Percentiles rank a stretch among this genome's conserved stretches.
Conservation (phyloP, 2,329 filamentous ascomycete genomes). For the Ascosphaera apis region DNA sequence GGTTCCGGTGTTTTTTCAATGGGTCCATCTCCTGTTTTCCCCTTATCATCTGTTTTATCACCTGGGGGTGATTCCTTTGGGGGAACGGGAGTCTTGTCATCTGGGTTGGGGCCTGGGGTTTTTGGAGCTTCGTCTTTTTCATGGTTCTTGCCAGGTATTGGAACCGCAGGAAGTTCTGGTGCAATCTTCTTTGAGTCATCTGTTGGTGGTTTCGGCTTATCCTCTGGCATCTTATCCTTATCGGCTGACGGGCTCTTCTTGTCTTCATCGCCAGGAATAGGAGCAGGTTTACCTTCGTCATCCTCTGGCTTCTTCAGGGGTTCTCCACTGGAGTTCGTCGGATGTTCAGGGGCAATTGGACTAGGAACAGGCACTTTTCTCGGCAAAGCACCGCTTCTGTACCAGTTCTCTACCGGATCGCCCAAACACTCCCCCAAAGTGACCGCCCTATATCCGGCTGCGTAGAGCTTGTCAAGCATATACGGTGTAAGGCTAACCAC, state of each 20-base stretch:
- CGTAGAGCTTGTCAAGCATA: conserved; percentile 14
- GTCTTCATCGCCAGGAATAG: neutral
- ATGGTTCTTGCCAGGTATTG: neutral
- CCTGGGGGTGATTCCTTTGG: neutral
- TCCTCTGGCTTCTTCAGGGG: neutral
- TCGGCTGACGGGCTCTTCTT: no score
- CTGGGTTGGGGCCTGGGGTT: neutral
- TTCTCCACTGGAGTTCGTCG: neutral
- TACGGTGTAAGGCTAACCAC: conserved; percentile 20
- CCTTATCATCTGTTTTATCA: neutral
- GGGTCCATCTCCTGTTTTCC: neutral
- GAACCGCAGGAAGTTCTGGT: no score
- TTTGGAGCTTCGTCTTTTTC: neutral
- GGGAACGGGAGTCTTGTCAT: neutral
- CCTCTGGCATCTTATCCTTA: no score
- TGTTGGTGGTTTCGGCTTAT: no score
- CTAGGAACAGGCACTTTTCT: conserved; percentile 1
- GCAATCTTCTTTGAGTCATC: no score
- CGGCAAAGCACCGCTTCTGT: conserved; percentile 11
- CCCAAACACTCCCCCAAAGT: conserved; percentile 22
- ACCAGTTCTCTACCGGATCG: conserved; percentile 18
- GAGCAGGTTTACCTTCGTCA: neutral
- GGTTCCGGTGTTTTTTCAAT: neutral
- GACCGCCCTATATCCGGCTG: conserved; percentile 15
- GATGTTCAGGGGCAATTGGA: neutral